phyloP scores from a whole-genome alignment of 75 land plant species.

The Sequoia sempervirens region DNA sequence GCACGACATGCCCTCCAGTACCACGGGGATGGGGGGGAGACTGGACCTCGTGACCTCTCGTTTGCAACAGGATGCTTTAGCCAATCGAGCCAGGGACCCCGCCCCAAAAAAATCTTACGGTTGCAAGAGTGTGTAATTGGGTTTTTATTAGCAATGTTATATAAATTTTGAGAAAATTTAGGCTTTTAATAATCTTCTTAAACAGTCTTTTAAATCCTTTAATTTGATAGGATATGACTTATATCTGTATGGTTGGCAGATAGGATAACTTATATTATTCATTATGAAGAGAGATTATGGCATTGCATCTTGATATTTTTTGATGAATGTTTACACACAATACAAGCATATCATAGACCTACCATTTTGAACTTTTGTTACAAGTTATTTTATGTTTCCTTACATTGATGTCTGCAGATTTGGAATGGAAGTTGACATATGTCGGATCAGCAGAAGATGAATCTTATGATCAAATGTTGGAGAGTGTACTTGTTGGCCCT shows the following conservation, averaged over 20 bases:
- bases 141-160: background rate
- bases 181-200: background rate
- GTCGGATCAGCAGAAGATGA: conserved; percentile 99
- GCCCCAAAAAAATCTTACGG: background rate
- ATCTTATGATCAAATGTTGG: conserved; percentile 89
- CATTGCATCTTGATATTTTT: background rate
- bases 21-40: too few species aligned
- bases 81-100: too few species aligned
- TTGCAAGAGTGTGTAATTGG: background rate
- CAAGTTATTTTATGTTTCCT: background rate
- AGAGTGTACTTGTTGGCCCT: conserved; percentile 98
- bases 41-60: too few species aligned
- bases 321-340: background rate
- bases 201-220: background rate
- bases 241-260: background rate
- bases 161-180: background rate
- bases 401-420: conserved; percentile 46
- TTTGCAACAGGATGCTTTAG: too few species aligned
- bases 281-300: background rate
- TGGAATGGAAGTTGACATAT: conserved; percentile 96
- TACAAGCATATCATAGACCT: background rate
- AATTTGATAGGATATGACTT: background rate
- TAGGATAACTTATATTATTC: background rate
- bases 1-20: too few species aligned
- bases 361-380: background rate